Percentiles rank a stretch among this genome's conserved stretches.
phyloP scores from a whole-genome alignment of 495 filamentous ascomycete genomes.

The Aspergillus egyptiacus region DNA sequence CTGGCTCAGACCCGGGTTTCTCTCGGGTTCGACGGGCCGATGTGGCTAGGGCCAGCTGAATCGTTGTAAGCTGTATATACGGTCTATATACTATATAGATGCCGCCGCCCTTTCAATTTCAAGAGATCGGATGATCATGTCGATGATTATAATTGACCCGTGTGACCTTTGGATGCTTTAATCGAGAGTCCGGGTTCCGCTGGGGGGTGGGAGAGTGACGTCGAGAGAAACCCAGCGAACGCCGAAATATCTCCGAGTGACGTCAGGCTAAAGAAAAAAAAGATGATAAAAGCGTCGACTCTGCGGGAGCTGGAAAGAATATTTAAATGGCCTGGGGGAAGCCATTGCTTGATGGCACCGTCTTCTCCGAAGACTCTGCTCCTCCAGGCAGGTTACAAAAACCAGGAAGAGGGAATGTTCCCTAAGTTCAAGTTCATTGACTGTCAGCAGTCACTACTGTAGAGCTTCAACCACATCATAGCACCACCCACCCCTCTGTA shows the following conservation, averaged over 20 bases:
- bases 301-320: neutral
- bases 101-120: no score
- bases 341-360: neutral
- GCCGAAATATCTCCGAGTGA: constrained; percentile 28
- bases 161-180: neutral
- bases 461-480: neutral
- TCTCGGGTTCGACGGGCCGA: constrained; percentile 7
- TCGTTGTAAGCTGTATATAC: neutral
- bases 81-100: neutral
- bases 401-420: neutral
- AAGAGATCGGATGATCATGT: neutral
- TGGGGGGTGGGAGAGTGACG: neutral
- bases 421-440: neutral
- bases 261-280: constrained; percentile 21
- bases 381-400: neutral
- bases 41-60: neutral
- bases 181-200: no score
- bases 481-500: no score
- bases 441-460: neutral
- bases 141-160: neutral
- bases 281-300: constrained; percentile 3
- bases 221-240: neutral
- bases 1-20: constrained; percentile 19
- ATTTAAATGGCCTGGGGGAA: neutral
- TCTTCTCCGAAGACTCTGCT: neutral